phyloP scores from a whole-genome alignment of 805 yeast species.

The Pichia nanzhaoensis region DNA sequence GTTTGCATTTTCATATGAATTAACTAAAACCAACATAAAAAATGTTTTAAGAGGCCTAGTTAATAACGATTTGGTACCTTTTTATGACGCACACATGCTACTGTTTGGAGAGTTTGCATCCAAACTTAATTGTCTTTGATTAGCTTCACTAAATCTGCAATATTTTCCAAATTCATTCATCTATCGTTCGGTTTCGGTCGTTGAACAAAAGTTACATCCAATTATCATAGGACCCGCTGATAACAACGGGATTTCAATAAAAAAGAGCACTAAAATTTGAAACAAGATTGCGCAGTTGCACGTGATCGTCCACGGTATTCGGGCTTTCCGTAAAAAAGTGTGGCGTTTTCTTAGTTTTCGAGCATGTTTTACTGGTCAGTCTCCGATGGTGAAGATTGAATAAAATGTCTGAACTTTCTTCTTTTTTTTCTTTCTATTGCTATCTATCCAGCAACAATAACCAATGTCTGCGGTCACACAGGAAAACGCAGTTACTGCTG shows the following conservation, averaged over 20 bases:
- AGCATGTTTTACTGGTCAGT: not conserved
- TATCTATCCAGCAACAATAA: not conserved
- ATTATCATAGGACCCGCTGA: not conserved
- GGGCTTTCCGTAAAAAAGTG: not conserved
- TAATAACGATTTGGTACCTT: too few species aligned
- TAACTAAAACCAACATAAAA: too few species aligned
- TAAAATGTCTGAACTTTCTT: not conserved
- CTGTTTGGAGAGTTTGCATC: too few species aligned
- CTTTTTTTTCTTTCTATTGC: not conserved
- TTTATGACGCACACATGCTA: too few species aligned
- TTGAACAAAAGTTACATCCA: not conserved
- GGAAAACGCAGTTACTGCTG: slow-evolving; percentile 6
- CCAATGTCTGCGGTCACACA: slow-evolving; percentile 1
- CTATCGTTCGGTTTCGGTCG: too few species aligned
- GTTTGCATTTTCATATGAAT: too few species aligned
- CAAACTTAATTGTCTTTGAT: too few species aligned
- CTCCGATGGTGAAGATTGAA: not conserved
- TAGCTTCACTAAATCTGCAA: too few species aligned
- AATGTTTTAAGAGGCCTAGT: too few species aligned
- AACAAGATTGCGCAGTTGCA: not conserved
- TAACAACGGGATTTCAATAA: not conserved
- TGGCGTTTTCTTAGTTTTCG: not conserved
- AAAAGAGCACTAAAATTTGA: not conserved
- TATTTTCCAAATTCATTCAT: too few species aligned
- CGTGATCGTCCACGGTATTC: not conserved